Evolutionary conservation across 495 filamentous ascomycete species (phyloP).

Genomic region (Ascodesmis nigricans): DNA sequence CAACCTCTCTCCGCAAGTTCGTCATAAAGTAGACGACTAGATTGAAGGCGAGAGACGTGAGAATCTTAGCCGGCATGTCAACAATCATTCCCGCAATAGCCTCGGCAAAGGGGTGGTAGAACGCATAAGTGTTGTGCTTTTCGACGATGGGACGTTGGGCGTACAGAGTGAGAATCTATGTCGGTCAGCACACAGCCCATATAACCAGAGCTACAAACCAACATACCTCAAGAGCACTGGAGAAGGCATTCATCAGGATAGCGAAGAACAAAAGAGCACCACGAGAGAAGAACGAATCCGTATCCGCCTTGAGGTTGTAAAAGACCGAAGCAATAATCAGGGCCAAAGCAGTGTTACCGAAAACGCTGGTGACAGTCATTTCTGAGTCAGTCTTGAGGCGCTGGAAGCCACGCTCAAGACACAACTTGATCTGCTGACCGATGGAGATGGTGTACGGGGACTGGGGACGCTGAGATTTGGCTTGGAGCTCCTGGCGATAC

Average conservation of each 20-base stretch:
- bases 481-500: constrained; percentile 43
- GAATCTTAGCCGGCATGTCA: constrained; percentile 45
- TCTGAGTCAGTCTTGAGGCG: constrained; percentile 48
- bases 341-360: constrained; percentile 54
- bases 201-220: background rate
- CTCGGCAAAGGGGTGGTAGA: constrained; percentile 79
- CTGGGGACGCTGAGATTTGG: constrained; percentile 34
- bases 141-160: constrained; percentile 79
- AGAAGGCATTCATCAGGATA: constrained; percentile 68
- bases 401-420: constrained; percentile 51
- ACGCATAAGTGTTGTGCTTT: constrained; percentile 73
- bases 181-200: constrained; percentile 1
- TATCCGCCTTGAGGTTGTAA: constrained; percentile 42
- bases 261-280: constrained; percentile 79
- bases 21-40: constrained; percentile 71
- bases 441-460: constrained; percentile 65
- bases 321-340: constrained; percentile 67
- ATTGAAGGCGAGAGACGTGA: constrained; percentile 34
- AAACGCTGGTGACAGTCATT: constrained; percentile 42
- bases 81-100: constrained; percentile 63
- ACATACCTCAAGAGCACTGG: constrained; percentile 46
- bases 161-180: constrained; percentile 54
- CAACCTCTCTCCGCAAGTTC: constrained; percentile 52
- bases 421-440: constrained; percentile 45
- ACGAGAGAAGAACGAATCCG: constrained; percentile 50